Evolutionary conservation across 768 basidiomycete genomes (phyloP).

Genomic region (Russula sp.): DNA sequence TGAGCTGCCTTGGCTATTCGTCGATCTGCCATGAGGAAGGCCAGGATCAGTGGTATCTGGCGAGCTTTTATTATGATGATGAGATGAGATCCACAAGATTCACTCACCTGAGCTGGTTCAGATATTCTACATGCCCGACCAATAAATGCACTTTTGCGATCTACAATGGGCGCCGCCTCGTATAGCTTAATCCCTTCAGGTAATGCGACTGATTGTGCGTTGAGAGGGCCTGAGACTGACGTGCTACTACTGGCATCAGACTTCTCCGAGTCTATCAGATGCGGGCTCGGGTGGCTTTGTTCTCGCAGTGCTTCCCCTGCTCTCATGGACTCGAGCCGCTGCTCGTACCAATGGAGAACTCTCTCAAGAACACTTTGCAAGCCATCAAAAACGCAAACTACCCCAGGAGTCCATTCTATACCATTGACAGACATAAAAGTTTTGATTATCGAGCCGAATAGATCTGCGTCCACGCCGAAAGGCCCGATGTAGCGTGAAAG

Average conservation of each 20-base stretch:
- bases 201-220: slow-evolving; percentile 33
- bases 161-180: slow-evolving; percentile 75
- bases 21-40: slow-evolving; percentile 37
- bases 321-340: slow-evolving; percentile 55
- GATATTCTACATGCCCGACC: slow-evolving; percentile 81
- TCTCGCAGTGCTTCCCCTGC: slow-evolving; percentile 55
- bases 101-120: slow-evolving; percentile 67
- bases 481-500: slow-evolving; percentile 81
- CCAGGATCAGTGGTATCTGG: slow-evolving; percentile 34
- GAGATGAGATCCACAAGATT: too few species aligned
- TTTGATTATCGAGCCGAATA: slow-evolving; percentile 75
- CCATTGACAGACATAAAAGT: slow-evolving; percentile 77
- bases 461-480: slow-evolving; percentile 65
- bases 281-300: slow-evolving; percentile 37
- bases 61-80: background rate
- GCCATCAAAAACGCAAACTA: slow-evolving; percentile 85
- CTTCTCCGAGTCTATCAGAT: background rate
- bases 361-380: slow-evolving; percentile 70
- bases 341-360: slow-evolving; percentile 67
- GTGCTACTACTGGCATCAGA: background rate
- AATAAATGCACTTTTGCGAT: slow-evolving; percentile 82
- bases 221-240: background rate
- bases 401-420: slow-evolving; percentile 71
- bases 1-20: slow-evolving; percentile 39
- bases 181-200: slow-evolving; percentile 66